Percentiles rank a stretch among this genome's conserved stretches.
These are phyloP conservation scores for Hyphodiscus hymeniophilus DNA, from an alignment of 495 filamentous ascomycete genomes.

Conservation along the genomic window DNA sequence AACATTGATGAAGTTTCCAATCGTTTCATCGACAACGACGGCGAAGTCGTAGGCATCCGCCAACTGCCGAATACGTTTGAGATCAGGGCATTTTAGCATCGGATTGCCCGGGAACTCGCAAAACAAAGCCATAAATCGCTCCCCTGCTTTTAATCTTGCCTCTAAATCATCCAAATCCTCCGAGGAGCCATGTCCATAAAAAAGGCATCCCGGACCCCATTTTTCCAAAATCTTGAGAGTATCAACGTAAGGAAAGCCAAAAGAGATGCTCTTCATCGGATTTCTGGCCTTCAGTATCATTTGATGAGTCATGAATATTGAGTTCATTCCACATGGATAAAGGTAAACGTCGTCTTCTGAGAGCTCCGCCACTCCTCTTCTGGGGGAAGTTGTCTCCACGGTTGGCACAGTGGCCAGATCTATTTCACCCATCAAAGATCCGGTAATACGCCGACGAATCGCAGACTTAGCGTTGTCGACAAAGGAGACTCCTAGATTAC, in stretches of 20 bases:
- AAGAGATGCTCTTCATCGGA: conserved; percentile 59
- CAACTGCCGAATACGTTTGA: conserved; percentile 66
- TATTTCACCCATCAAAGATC: conserved; percentile 65
- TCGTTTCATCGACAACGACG: conserved; percentile 90
- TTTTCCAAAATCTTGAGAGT: conserved; percentile 92
- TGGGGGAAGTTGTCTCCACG: conserved; percentile 25
- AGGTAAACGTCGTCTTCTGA: conserved; percentile 85
- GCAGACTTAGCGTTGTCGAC: conserved; percentile 77
- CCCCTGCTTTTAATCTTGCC: conserved; percentile 56
- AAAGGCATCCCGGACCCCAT: conserved; percentile 84
- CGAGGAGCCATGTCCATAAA: conserved; percentile 78
- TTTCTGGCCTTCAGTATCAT: conserved; percentile 54
- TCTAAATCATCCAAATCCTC: conserved; percentile 86
- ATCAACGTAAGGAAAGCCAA: conserved; percentile 90
- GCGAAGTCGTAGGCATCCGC: conserved; percentile 83
- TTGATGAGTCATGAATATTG: conserved; percentile 84
- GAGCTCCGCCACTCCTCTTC: conserved; percentile 57
- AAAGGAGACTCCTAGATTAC: conserved; percentile 74
- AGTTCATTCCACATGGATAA: conserved; percentile 85
- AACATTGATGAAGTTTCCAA: conserved; percentile 93
- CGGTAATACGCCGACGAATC: conserved; percentile 80
- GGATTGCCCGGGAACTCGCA: conserved; percentile 95
- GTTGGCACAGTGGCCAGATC: conserved; percentile 42
- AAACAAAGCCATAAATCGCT: conserved; percentile 77
- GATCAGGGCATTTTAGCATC: conserved; percentile 74